Base-by-base conservation (phyloP, 2,329 filamentous ascomycete genomes). In the Chrysoporthe austroafricana region DNA sequence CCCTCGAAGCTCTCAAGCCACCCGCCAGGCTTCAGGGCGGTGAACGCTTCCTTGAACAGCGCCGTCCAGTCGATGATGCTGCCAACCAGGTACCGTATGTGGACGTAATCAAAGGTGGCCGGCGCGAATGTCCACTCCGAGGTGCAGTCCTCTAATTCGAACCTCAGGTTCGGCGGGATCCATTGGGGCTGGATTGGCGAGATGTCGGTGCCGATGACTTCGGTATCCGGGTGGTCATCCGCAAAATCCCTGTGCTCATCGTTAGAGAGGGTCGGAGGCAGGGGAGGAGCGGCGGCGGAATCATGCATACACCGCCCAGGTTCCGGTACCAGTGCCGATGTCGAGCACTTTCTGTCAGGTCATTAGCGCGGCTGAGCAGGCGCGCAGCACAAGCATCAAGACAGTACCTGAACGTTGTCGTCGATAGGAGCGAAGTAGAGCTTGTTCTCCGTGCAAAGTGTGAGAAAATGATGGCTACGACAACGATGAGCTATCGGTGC, bases 81-180 rank as follows among this genome's bases (percentile, higher is more conserved):
- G 54, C 87, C 86, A 3, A 81, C 76, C 71, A 88, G 77, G 70
- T 85, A 79, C 62, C 84, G 82, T 5, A 84, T 83, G 74, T 88
- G 87, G 68, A 90, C 83, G 72, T 83, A 88, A 76, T 90, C 87
- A 72, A 88, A 86, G 26, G 70, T 68, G 67, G 70, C 80, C 70
- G 69, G 83, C 70, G 67, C 21, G 73, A 78, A 86, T 76, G 78
- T 87, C 79, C 80, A 83, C 0, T 79, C 77, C 7, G 74, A 80
- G 69, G 86, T 86, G 60, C 86, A 85, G 73, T 91, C 88, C 73
- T 91, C 89, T 58, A 90, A 84, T 68, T 89, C 72, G 61, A 87
- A 88, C 26, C 79, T 78, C 42, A 76, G 43, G 54, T 90, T 90
- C 44, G 82, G 80, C 2, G 87, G 86, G 0, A 88, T 81, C 78